Evolutionary conservation across 208 protist genomes (phyloP).

Genomic region (Trypanosoma boissoni): DNA sequence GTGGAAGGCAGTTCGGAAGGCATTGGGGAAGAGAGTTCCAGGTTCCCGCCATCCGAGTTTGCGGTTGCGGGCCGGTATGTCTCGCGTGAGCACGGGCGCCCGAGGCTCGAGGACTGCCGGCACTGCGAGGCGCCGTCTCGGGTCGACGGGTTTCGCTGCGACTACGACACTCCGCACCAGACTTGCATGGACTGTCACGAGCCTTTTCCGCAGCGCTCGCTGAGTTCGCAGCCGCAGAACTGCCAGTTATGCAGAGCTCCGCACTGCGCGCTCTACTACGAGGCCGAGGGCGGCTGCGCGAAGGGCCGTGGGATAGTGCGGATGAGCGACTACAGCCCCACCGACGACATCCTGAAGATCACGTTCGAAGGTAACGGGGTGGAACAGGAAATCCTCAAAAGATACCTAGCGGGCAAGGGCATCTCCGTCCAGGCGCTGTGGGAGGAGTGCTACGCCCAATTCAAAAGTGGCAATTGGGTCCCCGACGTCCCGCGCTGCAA

Average conservation of each 20-base stretch:
- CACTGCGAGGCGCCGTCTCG: constrained; percentile 49
- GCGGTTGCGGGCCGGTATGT: too few relatives aligned
- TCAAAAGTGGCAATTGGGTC: constrained; percentile 44
- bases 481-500: constrained; percentile 60
- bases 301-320: neutral
- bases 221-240: constrained; percentile 64
- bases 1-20: constrained; percentile 10
- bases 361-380: constrained; percentile 70
- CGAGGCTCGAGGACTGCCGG: constrained; percentile 37
- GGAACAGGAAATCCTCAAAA: constrained; percentile 67
- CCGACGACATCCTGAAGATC: constrained; percentile 33
- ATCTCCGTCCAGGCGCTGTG: constrained; percentile 40
- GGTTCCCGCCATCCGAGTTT: too few relatives aligned
- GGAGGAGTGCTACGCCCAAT: constrained; percentile 42
- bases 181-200: constrained; percentile 37
- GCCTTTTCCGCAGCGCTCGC: constrained; percentile 71
- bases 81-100: too few relatives aligned
- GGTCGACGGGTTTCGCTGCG: constrained; percentile 70
- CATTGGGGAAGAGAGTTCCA: constrained; percentile 10
- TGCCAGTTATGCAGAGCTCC: constrained; percentile 74
- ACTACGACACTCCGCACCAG: constrained; percentile 42
- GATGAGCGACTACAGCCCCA: constrained; percentile 18
- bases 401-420: constrained; percentile 40
- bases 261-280: constrained; percentile 80
- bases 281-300: constrained; percentile 35